Conservation (phyloP, 352 stramenopile genomes). For the Globisporangium apiculatum region DNA sequence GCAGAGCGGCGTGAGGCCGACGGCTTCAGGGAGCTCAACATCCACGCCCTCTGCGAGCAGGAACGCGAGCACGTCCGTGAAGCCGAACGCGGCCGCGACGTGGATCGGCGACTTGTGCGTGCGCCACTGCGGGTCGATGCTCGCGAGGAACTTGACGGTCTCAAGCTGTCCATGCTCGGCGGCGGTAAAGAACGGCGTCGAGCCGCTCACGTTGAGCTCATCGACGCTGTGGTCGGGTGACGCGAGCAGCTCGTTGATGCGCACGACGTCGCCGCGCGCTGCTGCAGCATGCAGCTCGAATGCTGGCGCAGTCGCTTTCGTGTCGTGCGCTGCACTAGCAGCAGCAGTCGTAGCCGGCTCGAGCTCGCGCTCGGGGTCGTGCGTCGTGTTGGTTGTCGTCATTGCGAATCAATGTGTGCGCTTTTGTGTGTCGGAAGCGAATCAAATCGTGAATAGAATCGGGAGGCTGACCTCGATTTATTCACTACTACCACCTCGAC, state of each 20-base stretch:
- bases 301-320: not conserved
- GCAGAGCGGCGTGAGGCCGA: slow-evolving; percentile 7
- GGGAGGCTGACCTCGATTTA: too few relatives aligned
- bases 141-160: slow-evolving; percentile 3
- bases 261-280: not conserved
- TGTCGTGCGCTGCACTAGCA: not conserved
- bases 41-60: slow-evolving; percentile 5
- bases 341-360: not conserved
- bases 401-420: not conserved
- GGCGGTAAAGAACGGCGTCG: slow-evolving; percentile 8
- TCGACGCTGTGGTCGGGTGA: not conserved
- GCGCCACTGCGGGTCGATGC: slow-evolving; percentile 2
- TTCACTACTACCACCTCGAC: too few relatives aligned
- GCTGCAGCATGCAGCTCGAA: slow-evolving; percentile 2
- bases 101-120: slow-evolving; percentile 8
- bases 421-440: too few relatives aligned
- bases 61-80: slow-evolving; percentile 2
- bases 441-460: too few relatives aligned
- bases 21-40: not conserved
- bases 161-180: slow-evolving; percentile 12
- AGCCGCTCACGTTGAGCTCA: slow-evolving; percentile 2
- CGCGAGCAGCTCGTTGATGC: slow-evolving; percentile 2
- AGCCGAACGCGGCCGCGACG: slow-evolving; percentile 8
- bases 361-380: not conserved
- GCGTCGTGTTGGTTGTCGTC: not conserved